Conservation (phyloP, 306 rosid genomes). For the Cicer pinnatifidum region DNA sequence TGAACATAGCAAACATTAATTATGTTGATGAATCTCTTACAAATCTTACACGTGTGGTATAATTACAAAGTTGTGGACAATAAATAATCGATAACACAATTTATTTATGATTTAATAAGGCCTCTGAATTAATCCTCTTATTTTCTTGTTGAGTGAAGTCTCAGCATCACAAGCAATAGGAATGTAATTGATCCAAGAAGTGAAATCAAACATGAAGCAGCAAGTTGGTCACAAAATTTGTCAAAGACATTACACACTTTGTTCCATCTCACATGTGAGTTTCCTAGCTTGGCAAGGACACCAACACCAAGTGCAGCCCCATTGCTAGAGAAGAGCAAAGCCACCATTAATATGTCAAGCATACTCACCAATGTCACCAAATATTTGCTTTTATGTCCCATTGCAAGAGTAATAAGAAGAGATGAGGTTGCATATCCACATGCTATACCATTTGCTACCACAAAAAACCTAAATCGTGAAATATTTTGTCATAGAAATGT, state of each 20-base stretch:
- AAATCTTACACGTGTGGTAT: too few species aligned
- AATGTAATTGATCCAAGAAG: constrained; percentile 54
- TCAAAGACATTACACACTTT: constrained; percentile 69
- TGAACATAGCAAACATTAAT: too few species aligned
- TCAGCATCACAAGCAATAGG: constrained; percentile 47
- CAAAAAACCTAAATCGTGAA: constrained; percentile 55
- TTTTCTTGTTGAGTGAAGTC: constrained; percentile 19
- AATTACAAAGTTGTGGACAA: too few species aligned
- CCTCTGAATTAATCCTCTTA: constrained; percentile 1
- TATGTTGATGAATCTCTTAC: too few species aligned
- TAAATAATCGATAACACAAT: too few species aligned
- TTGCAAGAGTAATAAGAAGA: constrained; percentile 42
- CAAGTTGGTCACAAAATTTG: constrained; percentile 62
- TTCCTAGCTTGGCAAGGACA: constrained; percentile 62
- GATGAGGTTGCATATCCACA: constrained; percentile 61
- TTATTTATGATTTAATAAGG: not conserved
- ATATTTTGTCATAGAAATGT: too few species aligned
- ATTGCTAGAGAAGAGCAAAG: constrained; percentile 62
- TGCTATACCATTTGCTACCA: constrained; percentile 66
- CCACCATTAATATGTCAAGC: constrained; percentile 61
- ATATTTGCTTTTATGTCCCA: constrained; percentile 42
- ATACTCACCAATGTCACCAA: constrained; percentile 32
- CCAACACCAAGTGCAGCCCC: constrained; percentile 75
- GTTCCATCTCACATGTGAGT: constrained; percentile 70
- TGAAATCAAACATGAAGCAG: constrained; percentile 52